Base-by-base conservation (phyloP, 371 early-diverging fungal species). In the Actinomucor elegans region DNA sequence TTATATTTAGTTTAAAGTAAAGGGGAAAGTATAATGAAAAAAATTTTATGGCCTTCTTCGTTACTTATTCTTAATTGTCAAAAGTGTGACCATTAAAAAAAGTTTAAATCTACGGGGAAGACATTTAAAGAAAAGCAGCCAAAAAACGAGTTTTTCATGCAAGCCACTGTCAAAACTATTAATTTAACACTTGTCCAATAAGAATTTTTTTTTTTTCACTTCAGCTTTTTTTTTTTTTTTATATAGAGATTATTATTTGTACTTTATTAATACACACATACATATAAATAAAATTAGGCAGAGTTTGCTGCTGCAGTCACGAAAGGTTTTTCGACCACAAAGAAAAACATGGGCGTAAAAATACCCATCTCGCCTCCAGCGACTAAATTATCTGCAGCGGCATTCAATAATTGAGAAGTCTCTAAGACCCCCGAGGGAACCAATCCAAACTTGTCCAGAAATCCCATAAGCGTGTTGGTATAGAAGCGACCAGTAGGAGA, bases 281-380 rank as follows among this genome's bases (percentile, higher is more conserved):
- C n/a, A n/a, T n/a, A n/a, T n/a, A n/a, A n/a, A n/a, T n/a, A n/a
- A n/a, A n/a, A n/a, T n/a, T n/a, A n/a, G n/a, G n/a, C n/a, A n/a
- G n/a, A n/a, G n/a, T n/a, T n/a, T n/a, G n/a, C n/a, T n/a, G 40
- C 40, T 0, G 28, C 28, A 18, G 18, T 29, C n/a, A n/a, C n/a
- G 24, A 59, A 15, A 18, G 91, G 91, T 64, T 91, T 91, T 55
- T 86, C 81, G 37, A 79, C 91, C 27, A 85, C 68, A 62, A 90
- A 88, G 66, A 84, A 80, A 74, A 85, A 90, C 91, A 91, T 91
- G 38, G 92, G 92, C 2, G 91, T 91, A 40, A 91, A 89, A 44
- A 91, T 79, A 40, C 79, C 70, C 68, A 79, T 66, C 64, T 85
- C 85, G 29, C 85, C 91, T 32, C 89, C 91, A 8, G 57, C 68